phyloP scores from a whole-genome alignment of 768 basidiomycete genomes.

The Sarcomyxa edulis region DNA sequence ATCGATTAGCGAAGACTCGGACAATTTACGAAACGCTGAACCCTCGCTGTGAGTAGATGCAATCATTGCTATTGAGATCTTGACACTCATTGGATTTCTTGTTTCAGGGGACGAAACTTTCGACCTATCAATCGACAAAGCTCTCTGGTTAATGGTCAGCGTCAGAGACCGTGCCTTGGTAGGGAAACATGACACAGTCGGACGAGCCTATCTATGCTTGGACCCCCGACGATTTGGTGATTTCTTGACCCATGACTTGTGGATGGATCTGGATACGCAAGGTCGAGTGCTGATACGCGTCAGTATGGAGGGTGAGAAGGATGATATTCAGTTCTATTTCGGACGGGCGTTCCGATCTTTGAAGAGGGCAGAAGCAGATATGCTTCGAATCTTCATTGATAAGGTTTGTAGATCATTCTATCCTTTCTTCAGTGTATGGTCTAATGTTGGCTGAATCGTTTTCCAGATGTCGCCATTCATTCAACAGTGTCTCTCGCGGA shows the following conservation, averaged over 20 bases:
- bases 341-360: constrained; percentile 91
- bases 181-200: constrained; percentile 91
- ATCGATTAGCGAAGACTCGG: constrained; percentile 88
- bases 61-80: constrained; percentile 5
- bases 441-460: not conserved
- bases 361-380: constrained; percentile 90
- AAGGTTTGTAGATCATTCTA: constrained; percentile 53
- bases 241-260: constrained; percentile 84
- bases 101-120: constrained; percentile 91
- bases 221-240: constrained; percentile 88
- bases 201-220: constrained; percentile 86
- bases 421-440: not conserved
- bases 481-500: constrained; percentile 76
- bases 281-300: constrained; percentile 84
- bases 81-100: constrained; percentile 12
- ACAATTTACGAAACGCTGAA: constrained; percentile 89
- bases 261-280: constrained; percentile 84
- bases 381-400: constrained; percentile 95
- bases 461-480: constrained; percentile 90
- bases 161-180: constrained; percentile 86
- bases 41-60: constrained; percentile 78
- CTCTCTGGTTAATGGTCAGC: constrained; percentile 97
- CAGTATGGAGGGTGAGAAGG: constrained; percentile 99
- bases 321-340: constrained; percentile 96
- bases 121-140: constrained; percentile 88